Percentiles rank a stretch among this genome's conserved stretches.
phyloP scores from a whole-genome alignment of 176 grass and related monocot genomes.

The Bonia amplexicaulis region DNA sequence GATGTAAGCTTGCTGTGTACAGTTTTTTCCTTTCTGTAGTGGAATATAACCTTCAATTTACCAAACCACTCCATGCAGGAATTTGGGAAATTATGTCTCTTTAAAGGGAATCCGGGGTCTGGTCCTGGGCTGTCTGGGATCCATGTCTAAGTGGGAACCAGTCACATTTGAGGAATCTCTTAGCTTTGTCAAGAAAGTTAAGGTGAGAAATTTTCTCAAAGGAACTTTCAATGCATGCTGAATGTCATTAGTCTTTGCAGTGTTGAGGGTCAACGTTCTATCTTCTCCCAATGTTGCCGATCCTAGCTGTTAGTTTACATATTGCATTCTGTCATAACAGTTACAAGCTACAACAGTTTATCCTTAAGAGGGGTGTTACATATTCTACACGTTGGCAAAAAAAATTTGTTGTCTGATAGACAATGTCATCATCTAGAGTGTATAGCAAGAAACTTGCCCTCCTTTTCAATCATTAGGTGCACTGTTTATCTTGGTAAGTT shows the following conservation, averaged over 20 bases:
- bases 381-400: background rate
- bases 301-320: background rate
- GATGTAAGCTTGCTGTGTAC: background rate
- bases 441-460: constrained; percentile 8
- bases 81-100: constrained; percentile 22
- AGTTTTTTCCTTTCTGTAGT: background rate
- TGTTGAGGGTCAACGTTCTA: background rate
- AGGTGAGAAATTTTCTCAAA: constrained; percentile 38
- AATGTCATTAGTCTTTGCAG: background rate
- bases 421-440: constrained; percentile 23
- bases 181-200: constrained; percentile 61
- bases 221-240: background rate
- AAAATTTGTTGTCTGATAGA: background rate
- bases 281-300: background rate
- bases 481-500: background rate
- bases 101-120: constrained; percentile 34
- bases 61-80: constrained; percentile 35
- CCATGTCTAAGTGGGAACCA: constrained; percentile 43
- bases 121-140: constrained; percentile 13
- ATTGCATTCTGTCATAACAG: background rate
- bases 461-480: constrained; percentile 16
- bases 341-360: background rate
- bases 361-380: background rate
- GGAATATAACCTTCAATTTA: constrained; percentile 3
- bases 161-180: constrained; percentile 69